Evolutionary conservation across 768 basidiomycete genomes (phyloP).

Genomic region (Leccinum uliginosum): DNA sequence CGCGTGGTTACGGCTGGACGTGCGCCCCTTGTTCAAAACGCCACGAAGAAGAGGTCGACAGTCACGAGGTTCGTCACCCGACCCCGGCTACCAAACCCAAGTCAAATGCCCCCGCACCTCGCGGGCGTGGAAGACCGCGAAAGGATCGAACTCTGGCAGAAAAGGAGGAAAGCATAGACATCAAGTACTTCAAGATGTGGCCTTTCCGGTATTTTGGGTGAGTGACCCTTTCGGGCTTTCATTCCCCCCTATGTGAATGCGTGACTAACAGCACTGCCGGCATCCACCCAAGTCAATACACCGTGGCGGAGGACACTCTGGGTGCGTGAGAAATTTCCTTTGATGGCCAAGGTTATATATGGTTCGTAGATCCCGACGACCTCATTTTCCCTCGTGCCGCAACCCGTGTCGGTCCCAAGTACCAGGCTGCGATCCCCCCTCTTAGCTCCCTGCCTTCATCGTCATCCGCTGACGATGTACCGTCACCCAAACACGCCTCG

Average conservation of each 20-base stretch:
- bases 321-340: slow-evolving; percentile 43
- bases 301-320: slow-evolving; percentile 86
- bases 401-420: slow-evolving; percentile 86
- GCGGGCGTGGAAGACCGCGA: slow-evolving; percentile 71
- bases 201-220: slow-evolving; percentile 97
- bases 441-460: slow-evolving; percentile 33
- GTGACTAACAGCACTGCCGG: slow-evolving; percentile 12
- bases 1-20: slow-evolving; percentile 96
- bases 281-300: slow-evolving; percentile 61
- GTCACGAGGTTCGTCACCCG: slow-evolving; percentile 61
- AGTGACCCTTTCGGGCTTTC: slow-evolving; percentile 25
- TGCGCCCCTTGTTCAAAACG: slow-evolving; percentile 88
- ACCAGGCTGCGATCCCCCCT: slow-evolving; percentile 60
- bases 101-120: slow-evolving; percentile 67
- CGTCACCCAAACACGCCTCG: slow-evolving; percentile 1
- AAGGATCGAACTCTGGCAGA: slow-evolving; percentile 73
- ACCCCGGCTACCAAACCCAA: slow-evolving; percentile 55
- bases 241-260: background rate
- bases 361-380: slow-evolving; percentile 82
- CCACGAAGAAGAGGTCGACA: slow-evolving; percentile 83
- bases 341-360: slow-evolving; percentile 24
- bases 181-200: slow-evolving; percentile 89
- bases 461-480: slow-evolving; percentile 22
- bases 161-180: slow-evolving; percentile 69
- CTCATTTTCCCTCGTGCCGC: slow-evolving; percentile 93